Base-by-base conservation (phyloP, 2,329 filamentous ascomycete species). In the Xenoacremonium recifei region DNA sequence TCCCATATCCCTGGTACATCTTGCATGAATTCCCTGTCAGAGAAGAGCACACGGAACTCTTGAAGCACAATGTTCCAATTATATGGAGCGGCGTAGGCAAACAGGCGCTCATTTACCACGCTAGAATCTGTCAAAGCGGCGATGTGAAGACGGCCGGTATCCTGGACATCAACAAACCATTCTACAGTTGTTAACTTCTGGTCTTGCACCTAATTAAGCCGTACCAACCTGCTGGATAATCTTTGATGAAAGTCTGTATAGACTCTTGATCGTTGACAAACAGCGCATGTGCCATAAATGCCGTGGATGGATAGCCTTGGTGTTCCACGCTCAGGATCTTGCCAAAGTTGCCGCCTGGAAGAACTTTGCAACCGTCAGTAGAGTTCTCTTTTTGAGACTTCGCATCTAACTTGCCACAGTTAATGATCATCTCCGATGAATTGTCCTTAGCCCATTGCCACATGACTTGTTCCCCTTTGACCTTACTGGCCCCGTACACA, bases 71-170 rank as follows among this genome's bases (percentile, higher is more conserved):
- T 53, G 16, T 75, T 73, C 58, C 68, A 75, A 33, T 64, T 75
- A 42, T 66, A 73, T 0, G 66, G 67, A 2, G 66, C 61, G 0
- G 72, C 75, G 39, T 75, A 78, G 1, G 64, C 79, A 51, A 81
- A 79, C 7, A 84, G 55, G 2, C 80, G 70, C 51, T 82, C 70
- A 0, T 66, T 65, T 2, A 59, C 45, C 0, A 80, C 66, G 1
- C 65, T 61, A 0, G 66, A 62, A 17, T 76, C 61, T 0, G 78
- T 62, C 6, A 75, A 59, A 0, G 72, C 78, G 3, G 73, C 71
- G 3, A 81, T 64, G 29, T 82, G 77, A 0, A 83, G 56, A 0
- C 70, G 61, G 0, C 74, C 78, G 3, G 54, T 54, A 38, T 82
- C 77, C 10, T 71, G 60, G 0, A 75, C 68, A 48, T 77, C 63